Percentiles rank a stretch among this genome's conserved stretches.
phyloP scores from a whole-genome alignment of 441 rosid species.

The Populus hybrid region DNA sequence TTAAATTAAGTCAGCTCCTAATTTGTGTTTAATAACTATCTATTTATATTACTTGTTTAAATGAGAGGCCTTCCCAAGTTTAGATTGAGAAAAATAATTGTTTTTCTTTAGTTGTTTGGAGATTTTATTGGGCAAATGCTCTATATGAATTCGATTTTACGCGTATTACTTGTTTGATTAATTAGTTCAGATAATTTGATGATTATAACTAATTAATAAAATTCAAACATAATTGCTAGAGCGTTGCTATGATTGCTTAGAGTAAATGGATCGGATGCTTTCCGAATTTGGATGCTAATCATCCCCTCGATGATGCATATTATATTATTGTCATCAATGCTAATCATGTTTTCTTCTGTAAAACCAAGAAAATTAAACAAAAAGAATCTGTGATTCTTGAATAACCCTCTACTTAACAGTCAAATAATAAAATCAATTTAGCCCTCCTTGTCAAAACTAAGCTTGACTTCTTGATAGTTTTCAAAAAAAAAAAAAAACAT shows the following conservation, averaged over 20 bases:
- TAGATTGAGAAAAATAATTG: background rate
- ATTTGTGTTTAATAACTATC: too few species aligned
- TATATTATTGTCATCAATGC: background rate
- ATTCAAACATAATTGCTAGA: background rate
- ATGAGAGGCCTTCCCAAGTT: background rate
- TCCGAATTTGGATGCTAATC: background rate
- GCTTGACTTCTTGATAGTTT: too few species aligned
- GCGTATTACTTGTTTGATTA: background rate
- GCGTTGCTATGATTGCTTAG: background rate
- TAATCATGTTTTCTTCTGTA: background rate
- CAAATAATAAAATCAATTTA: background rate
- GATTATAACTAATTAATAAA: background rate
- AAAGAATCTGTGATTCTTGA: background rate
- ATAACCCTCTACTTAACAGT: background rate
- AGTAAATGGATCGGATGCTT: background rate
- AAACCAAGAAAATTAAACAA: background rate
- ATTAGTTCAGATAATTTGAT: background rate
- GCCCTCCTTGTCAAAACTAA: background rate
- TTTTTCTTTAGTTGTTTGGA: too few species aligned
- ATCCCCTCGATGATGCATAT: background rate
- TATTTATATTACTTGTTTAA: too few species aligned
- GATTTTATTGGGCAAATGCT: background rate
- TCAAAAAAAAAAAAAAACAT: too few species aligned
- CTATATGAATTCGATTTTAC: background rate
- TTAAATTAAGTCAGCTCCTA: too few species aligned